Evolutionary conservation across 2,329 filamentous ascomycete species (phyloP).

Genomic region (Didymellaceae sp.): DNA sequence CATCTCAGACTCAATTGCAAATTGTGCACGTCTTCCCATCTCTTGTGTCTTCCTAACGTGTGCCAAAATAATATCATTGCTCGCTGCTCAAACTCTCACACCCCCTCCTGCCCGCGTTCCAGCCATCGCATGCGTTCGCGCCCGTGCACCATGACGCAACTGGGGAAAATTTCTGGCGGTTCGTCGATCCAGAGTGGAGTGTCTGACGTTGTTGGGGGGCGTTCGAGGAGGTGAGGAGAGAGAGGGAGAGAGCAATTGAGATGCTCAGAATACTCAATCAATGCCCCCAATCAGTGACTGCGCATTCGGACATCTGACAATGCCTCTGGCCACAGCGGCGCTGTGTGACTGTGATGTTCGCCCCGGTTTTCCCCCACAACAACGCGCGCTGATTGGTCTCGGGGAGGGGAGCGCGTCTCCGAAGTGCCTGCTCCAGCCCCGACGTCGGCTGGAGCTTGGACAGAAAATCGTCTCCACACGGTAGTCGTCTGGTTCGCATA

Average conservation of each 20-base stretch:
- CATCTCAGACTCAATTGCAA: too few species aligned
- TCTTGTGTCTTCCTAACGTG: too few species aligned
- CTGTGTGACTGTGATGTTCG: constrained; percentile 16
- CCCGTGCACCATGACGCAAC: constrained; percentile 16
- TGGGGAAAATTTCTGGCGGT: constrained; percentile 13
- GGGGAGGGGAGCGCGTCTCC: constrained; percentile 18
- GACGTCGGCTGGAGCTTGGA: constrained; percentile 20
- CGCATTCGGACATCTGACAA: constrained; percentile 3
- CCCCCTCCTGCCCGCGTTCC: not conserved
- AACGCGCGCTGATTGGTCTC: constrained; percentile 8
- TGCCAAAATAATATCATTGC: too few species aligned
- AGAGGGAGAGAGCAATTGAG: not conserved
- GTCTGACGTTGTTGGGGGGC: constrained; percentile 2
- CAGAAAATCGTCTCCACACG: constrained; percentile 21
- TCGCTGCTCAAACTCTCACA: not conserved
- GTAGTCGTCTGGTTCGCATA: constrained; percentile 25
- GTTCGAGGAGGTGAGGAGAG: not conserved
- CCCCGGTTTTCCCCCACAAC: not conserved
- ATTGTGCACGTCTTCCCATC: too few species aligned
- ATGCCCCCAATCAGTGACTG: not conserved
- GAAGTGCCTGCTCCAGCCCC: constrained; percentile 12
- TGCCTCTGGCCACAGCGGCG: not conserved
- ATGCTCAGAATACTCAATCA: not conserved
- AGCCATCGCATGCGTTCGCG: constrained; percentile 2
- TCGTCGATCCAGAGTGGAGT: constrained; percentile 12